Base-by-base conservation (phyloP, 495 filamentous ascomycete genomes). In the Lophiotrema nucula region DNA sequence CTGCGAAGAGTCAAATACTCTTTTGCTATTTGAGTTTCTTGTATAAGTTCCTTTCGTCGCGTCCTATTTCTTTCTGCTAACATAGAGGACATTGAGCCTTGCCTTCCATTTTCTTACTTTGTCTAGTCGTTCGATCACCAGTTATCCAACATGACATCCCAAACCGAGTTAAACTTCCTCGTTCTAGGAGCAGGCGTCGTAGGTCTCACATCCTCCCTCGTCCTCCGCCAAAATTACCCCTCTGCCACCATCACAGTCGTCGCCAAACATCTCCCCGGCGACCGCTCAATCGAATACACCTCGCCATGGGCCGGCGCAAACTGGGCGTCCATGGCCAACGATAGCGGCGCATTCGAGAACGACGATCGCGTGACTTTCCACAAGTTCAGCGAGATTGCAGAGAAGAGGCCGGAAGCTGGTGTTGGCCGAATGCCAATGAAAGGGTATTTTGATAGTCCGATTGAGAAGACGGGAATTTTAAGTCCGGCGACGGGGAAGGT, bases 341-440 rank as follows among this genome's bases (percentile, higher is more conserved):
- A 72, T 37, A 68, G 62, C 47, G 67, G 69, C 11, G 53, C 58
- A 1, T 58, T 70, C 15, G 69, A 72, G 23, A 43, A 56, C 13
- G 75, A 73, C 69, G 74, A 77, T 22, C 41, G 25, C 2, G 56
- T 73, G 31, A 75, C 73, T 1, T 74, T 72, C 52, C 18, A 51
- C 21, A 71, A 71, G 38, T 67, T 76, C 10, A 60, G 35, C 24
- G 42, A 58, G 48, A 45, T 66, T n/a, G 52, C 31, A 21, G 43
- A 58, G 21, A 12, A 44, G 15, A 5, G 21, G 2, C 44, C 53
- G 1, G 58, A 66, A 42, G 35, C 33, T 0, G 58, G 63, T 1
- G 38, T 66, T 27, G 44, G 50, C 42, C 47, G 56, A 24, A 61
- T 71, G 61, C 24, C 26, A 1, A 58, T 71, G 28, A 56, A 59